These are phyloP conservation scores for Ogataea parapolymorpha DNA, from an alignment of 805 yeast species.

Conservation along the genomic window DNA sequence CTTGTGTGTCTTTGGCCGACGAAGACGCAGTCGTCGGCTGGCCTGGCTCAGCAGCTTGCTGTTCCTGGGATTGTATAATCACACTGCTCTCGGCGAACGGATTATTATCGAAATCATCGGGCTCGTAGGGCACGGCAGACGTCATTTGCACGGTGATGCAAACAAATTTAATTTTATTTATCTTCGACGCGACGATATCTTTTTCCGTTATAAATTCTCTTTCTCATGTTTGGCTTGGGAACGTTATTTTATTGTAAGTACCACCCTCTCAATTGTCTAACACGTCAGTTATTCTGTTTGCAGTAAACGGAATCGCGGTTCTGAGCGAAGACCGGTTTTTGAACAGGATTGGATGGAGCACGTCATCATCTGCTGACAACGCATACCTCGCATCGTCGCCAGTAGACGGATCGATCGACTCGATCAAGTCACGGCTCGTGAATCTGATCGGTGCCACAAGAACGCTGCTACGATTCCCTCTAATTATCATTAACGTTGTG, in stretches of 20 bases:
- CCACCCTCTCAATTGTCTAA: constrained; percentile 9
- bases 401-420: constrained; percentile 10
- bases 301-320: constrained; percentile 56
- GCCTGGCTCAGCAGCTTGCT: not conserved
- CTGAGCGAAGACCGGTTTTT: constrained; percentile 59
- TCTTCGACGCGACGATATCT: constrained; percentile 7
- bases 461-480: constrained; percentile 54
- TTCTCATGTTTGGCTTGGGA: constrained; percentile 49
- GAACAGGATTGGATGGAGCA: constrained; percentile 42
- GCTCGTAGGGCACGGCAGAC: constrained; percentile 38
- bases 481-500: constrained; percentile 47
- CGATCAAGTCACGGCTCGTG: constrained; percentile 45
- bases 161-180: constrained; percentile 1
- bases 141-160: constrained; percentile 24
- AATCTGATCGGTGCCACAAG: constrained; percentile 58
- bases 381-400: constrained; percentile 20
- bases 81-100: constrained; percentile 53
- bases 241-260: constrained; percentile 45
- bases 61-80: constrained; percentile 16
- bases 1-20: not conserved
- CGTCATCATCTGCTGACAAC: constrained; percentile 10
- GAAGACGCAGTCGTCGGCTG: not conserved
- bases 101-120: constrained; percentile 57
- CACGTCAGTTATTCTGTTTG: constrained; percentile 41
- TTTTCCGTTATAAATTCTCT: not conserved